Evolutionary conservation across 345 rosid genomes (phyloP), one percentile per base, ranked within the genome.

Genomic region (Citrus medica): DNA sequence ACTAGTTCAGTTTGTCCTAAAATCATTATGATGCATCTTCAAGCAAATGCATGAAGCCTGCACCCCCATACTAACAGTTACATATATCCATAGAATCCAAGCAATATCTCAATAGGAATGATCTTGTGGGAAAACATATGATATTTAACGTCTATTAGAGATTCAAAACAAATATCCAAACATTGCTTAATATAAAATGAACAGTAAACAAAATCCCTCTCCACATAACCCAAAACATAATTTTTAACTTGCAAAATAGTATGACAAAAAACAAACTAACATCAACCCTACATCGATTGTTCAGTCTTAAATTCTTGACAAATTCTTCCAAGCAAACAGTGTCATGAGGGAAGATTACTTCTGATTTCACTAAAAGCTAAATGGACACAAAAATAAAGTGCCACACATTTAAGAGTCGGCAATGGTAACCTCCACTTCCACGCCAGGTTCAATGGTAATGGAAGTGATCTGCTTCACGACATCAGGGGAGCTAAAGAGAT

Each of bases 391-490:
- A 80, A 78, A 65, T 38, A 27, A 46, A 56, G 77, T 10, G 24
- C 19, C 42, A 30, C 9, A 21, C 67, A 74, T 80, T 80, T 61
- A 83, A 27, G 86, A 87, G 60, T 88, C 93, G 0, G 95, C 92
- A 74, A 91, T 91, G 9, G 93, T 91, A 66, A 91, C 93, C 76
- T 91, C 95, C 22, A 89, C 95, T 83, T 89, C 92, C 24, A 91
- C 95, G 79, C 95, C 93, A 72, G 92, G 92, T 80, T 91, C 93
- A 69, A 91, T 91, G 40, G 93, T 88, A 42, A 89, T 91, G 27
- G 95, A 89, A 35, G 93, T 91, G 68, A 91, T 91, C 84, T 91
- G 95, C 86, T 91, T 91, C 73, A 91, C 95, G 46, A 90, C 93
- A 56, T 89, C 93, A 0, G 95, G 90, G 6, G 95, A 89, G 82